Base-by-base conservation (phyloP, 2,329 filamentous ascomycete species). In the Apiospora kogelbergensis region DNA sequence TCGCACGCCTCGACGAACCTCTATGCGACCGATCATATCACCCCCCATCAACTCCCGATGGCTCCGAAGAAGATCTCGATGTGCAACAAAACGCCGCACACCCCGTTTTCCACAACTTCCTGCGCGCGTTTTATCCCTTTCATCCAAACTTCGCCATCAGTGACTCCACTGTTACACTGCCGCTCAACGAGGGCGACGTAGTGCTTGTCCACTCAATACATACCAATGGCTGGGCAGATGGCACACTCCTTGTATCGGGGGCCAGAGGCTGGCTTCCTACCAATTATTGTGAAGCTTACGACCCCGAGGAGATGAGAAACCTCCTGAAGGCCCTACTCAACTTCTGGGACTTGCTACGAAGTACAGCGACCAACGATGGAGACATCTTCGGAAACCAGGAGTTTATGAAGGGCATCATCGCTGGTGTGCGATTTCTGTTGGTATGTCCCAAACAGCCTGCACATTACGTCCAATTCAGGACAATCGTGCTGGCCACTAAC, bases 191-290 rank as follows among this genome's bases (percentile, higher is more conserved):
- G 77, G 96, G 96, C 70, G 96, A 99, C 76, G 89, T 99, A 65
- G 91, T 99, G 67, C 83, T 99, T 69, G 92, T 99, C 26, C 96
- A 99, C 80, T 98, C 96, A 4, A 93, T 98, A 73, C 96, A 99
- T 80, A 96, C 94, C 70, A 99, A 98, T 82, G 96, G 96, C 74
- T 99, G 96, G 96, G 96, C 96, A 41, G 96, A 99, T 79, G 96
- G 96, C 66, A 99, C 96, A 0, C 84, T 98, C 48, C 83, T 99
- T 71, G 88, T 91, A 30, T 93, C 94, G 2, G 95, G 95, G 33
- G 92, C 92, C 66, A 88, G 96, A 74, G 96, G 96, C 71, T 99
- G 96, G 96, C 84, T 99, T 70, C 96, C 96, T 2, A 99, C 96
- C 10, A 99, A 99, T 80, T 99, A 98, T 80, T 99, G 96, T 83